Evolutionary conservation across 2,329 filamentous ascomycete genomes (phyloP).

Genomic region (Diplodia scrobiculata): DNA sequence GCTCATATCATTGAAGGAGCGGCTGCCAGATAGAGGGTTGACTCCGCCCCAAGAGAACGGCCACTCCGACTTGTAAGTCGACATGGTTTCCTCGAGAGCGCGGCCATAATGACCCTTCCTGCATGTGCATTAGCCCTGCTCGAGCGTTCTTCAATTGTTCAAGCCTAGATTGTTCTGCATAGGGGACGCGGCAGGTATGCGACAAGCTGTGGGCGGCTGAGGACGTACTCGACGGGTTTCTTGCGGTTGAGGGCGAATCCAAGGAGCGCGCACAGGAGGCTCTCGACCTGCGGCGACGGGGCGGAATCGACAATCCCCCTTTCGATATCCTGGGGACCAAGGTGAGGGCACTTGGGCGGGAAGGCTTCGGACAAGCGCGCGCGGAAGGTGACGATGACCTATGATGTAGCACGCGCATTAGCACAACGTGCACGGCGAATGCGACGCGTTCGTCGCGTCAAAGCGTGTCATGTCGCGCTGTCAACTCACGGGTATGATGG

Average conservation of each 20-base stretch:
- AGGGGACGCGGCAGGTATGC: not conserved
- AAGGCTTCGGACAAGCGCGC: slow-evolving; percentile 89
- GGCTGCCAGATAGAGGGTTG: slow-evolving; percentile 79
- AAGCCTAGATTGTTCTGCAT: not conserved
- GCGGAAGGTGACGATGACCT: slow-evolving; percentile 99
- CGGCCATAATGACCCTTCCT: slow-evolving; percentile 91
- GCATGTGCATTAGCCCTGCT: slow-evolving; percentile 40
- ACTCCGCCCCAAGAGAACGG: slow-evolving; percentile 76
- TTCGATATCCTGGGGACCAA: slow-evolving; percentile 94
- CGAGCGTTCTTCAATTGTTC: not conserved
- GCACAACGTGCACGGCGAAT: slow-evolving; percentile 31
- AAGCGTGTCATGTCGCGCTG: slow-evolving; percentile 45
- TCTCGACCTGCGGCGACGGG: slow-evolving; percentile 83
- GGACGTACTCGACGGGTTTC: slow-evolving; percentile 92
- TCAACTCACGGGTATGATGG: slow-evolving; percentile 82
- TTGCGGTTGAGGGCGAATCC: slow-evolving; percentile 91
- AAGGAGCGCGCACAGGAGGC: slow-evolving; percentile 84
- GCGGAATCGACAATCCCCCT: slow-evolving; percentile 74
- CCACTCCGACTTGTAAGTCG: slow-evolving; percentile 86
- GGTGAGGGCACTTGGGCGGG: slow-evolving; percentile 80
- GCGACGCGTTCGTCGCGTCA: slow-evolving; percentile 31
- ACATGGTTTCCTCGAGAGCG: slow-evolving; percentile 89
- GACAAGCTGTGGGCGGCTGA: slow-evolving; percentile 32
- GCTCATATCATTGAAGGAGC: slow-evolving; percentile 79
- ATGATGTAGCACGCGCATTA: slow-evolving; percentile 39